Percentiles rank a stretch among this genome's conserved stretches.
phyloP scores from a whole-genome alignment of 2,329 filamentous ascomycete species.

The Nigrograna mackinnonii region DNA sequence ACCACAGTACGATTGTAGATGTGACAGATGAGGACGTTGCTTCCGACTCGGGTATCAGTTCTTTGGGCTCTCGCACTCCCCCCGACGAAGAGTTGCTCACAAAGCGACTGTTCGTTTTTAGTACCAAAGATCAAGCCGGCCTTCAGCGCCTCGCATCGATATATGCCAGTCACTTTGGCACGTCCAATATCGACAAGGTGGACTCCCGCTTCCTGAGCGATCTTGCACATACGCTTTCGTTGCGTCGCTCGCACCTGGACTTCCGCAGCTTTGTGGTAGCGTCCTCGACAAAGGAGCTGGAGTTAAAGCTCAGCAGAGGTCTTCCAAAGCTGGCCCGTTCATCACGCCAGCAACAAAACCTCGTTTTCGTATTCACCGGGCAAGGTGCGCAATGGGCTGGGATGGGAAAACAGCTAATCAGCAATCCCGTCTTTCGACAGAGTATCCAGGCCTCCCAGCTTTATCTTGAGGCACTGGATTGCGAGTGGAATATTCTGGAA shows the following conservation, averaged over 20 bases:
- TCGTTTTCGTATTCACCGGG: constrained; percentile 19
- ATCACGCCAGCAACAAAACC: neutral
- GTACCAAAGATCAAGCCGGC: constrained; percentile 1
- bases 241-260: constrained; percentile 5
- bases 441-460: constrained; percentile 2
- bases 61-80: neutral
- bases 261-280: constrained; percentile 1
- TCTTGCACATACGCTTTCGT: constrained; percentile 4
- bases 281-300: neutral
- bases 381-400: constrained; percentile 12
- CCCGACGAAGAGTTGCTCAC: neutral
- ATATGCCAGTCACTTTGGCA: neutral
- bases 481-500: constrained; percentile 3
- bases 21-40: constrained; percentile 1
- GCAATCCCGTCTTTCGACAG: constrained; percentile 2
- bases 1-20: constrained; percentile 1
- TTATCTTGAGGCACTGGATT: constrained; percentile 6
- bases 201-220: constrained; percentile 2
- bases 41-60: constrained; percentile 2
- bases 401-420: constrained; percentile 10
- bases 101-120: constrained; percentile 1
- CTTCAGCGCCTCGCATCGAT: neutral
- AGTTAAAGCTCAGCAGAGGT: neutral
- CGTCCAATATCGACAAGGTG: neutral
- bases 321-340: neutral